Conservation (phyloP, 208 protist species). For the Acanthamoeba culbertsoni region DNA sequence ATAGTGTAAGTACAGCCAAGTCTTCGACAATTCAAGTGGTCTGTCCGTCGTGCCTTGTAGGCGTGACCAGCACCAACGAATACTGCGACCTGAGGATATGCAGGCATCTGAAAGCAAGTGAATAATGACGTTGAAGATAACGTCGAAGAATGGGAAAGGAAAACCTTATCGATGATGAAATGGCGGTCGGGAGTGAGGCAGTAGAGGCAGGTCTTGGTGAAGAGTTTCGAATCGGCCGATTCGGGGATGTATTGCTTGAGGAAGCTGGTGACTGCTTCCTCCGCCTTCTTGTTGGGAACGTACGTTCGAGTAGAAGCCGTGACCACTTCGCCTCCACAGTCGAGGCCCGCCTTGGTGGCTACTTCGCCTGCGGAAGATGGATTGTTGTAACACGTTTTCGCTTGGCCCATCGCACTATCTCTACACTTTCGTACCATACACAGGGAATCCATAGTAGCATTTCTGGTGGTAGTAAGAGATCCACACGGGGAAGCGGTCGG, state of each 20-base stretch:
- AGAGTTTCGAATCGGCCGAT: neutral
- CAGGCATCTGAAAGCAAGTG: neutral
- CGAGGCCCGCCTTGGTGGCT: slow-evolving; percentile 27
- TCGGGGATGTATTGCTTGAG: slow-evolving; percentile 38
- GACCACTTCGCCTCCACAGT: neutral
- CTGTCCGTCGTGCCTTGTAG: neutral
- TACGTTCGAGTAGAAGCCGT: neutral
- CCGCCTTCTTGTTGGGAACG: neutral
- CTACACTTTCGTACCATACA: slow-evolving; percentile 30
- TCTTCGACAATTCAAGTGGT: neutral
- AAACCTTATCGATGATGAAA: slow-evolving; percentile 40
- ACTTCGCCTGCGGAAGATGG: slow-evolving; percentile 10
- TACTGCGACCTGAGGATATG: slow-evolving; percentile 26
- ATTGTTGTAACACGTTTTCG: too few species aligned
- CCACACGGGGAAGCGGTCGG: slow-evolving; percentile 51
- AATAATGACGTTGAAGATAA: neutral
- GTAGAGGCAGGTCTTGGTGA: slow-evolving; percentile 45
- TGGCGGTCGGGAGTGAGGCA: slow-evolving; percentile 6
- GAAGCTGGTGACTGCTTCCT: neutral
- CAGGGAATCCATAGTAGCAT: slow-evolving; percentile 54
- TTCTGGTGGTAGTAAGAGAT: slow-evolving; percentile 54
- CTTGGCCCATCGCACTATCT: too few species aligned
- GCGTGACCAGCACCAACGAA: neutral
- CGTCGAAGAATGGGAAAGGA: neutral
- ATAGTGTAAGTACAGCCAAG: neutral